Percentiles rank a stretch among this genome's conserved stretches.
These are phyloP conservation scores for Colletotrichum lupini DNA, from an alignment of 2,329 filamentous ascomycete species.

Conservation along the genomic window DNA sequence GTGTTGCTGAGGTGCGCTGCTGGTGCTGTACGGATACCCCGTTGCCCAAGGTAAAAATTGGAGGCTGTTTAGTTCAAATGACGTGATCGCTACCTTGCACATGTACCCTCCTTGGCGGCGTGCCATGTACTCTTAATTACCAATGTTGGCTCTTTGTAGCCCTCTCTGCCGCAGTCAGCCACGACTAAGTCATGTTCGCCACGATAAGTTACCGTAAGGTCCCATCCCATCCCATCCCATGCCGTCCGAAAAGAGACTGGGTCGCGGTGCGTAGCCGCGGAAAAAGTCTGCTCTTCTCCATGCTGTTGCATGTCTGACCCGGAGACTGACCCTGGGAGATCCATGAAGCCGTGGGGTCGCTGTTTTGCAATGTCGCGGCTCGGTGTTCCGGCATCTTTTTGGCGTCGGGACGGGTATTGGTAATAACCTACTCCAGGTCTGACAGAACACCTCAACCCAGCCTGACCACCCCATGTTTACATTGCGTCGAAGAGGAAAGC, in stretches of 20 bases:
- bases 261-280: slow-evolving; percentile 14
- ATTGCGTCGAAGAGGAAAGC: not conserved
- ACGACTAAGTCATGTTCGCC: slow-evolving; percentile 34
- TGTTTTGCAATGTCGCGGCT: slow-evolving; percentile 21
- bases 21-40: not conserved
- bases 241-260: slow-evolving; percentile 17
- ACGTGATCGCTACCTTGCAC: slow-evolving; percentile 39
- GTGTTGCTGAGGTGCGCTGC: not conserved
- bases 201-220: slow-evolving; percentile 29
- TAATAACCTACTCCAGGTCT: not conserved
- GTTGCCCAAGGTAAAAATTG: slow-evolving; percentile 34
- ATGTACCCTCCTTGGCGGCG: slow-evolving; percentile 33
- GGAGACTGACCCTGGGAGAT: slow-evolving; percentile 30
- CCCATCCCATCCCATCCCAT: slow-evolving; percentile 6
- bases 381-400: slow-evolving; percentile 30
- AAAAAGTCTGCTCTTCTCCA: slow-evolving; percentile 22
- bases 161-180: not conserved
- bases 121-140: not conserved
- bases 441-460: not conserved
- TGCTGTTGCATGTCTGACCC: slow-evolving; percentile 25
- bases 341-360: slow-evolving; percentile 32
- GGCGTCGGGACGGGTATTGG: slow-evolving; percentile 22
- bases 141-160: not conserved
- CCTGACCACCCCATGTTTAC: not conserved
- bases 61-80: slow-evolving; percentile 39